Evolutionary conservation across 2,329 filamentous ascomycete genomes (phyloP), one percentile per base, ranked within the genome.

Genomic region (Raffaelea deltoideospora): DNA sequence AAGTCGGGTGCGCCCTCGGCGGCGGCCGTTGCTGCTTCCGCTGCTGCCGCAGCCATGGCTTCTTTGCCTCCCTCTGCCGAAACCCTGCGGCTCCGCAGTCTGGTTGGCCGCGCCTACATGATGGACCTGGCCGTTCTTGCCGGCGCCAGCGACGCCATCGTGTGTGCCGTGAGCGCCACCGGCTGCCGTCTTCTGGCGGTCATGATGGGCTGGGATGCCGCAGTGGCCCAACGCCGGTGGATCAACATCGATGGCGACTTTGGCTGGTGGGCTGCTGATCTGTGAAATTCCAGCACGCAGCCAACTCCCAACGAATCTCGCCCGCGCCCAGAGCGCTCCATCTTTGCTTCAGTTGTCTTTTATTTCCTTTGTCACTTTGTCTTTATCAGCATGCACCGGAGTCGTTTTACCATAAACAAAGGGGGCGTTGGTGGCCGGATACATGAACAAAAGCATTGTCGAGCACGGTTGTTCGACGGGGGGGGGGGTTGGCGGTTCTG

Each of bases 181-280:
- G 73, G 72, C 1, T 93, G 85, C 53, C 69, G 82, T 18, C 49
- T 92, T 37, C 53, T 92, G 43, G 85, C 72, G 3, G 82, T 93
- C 29, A 86, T 92, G 77, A 75, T 90, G 74, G 85, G 85, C 0
- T 87, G 82, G 81, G 78, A 87, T 27, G 65, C 63, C 22, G 73
- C 69, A 5, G 65, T 85, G 42, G 61, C 61, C 24, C 54, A 64
- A 15, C 66, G 64, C 2, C 63, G 65, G 31, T 92, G 84, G 81
- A 64, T 73, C 40, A 92, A 92, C 56, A 70, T 93, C n/a, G 82
- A 88, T 52, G 79, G 78, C 2, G 66, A 67, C 11, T 75, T 69
- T 46, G 63, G 64, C 11, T 84, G 79, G 79, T 47, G 39, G 41
- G 37, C 45, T 2, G 41, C 29, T 3, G 33, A 37, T 6, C 14